Conservation (phyloP, 2,329 filamentous ascomycete species). For the Trichoderma pleuroti region DNA sequence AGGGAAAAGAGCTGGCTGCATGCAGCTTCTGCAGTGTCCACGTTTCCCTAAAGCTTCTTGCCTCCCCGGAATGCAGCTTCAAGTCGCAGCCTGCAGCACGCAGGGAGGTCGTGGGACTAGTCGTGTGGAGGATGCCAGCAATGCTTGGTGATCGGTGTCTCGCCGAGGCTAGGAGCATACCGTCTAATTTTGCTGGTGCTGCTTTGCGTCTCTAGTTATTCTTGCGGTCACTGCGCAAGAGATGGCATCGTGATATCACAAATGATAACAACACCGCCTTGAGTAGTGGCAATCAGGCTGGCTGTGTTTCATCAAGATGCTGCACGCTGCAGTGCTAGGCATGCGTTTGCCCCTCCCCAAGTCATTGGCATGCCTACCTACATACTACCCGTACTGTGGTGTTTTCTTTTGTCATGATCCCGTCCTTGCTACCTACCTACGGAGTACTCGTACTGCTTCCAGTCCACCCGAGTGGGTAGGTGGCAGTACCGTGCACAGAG, state of each 20-base stretch:
- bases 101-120: not conserved
- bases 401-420: not conserved
- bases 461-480: not conserved
- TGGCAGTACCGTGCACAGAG: not conserved
- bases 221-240: slow-evolving; percentile 13
- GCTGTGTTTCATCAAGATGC: slow-evolving; percentile 7
- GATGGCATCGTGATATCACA: slow-evolving; percentile 14
- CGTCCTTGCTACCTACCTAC: too few relatives aligned
- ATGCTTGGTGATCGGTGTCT: slow-evolving; percentile 7
- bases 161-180: slow-evolving; percentile 13
- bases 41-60: slow-evolving; percentile 17
- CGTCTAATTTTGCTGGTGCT: slow-evolving; percentile 17
- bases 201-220: slow-evolving; percentile 10
- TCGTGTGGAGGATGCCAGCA: not conserved
- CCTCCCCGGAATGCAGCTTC: slow-evolving; percentile 14
- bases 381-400: not conserved
- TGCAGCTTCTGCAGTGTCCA: slow-evolving; percentile 10
- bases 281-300: not conserved
- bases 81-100: not conserved
- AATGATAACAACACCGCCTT: slow-evolving; percentile 19
- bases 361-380: not conserved
- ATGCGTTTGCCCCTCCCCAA: not conserved
- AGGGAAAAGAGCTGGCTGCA: slow-evolving; percentile 4
- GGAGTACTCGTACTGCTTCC: too few relatives aligned
- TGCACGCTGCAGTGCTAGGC: not conserved